Evolutionary conservation across 257 asterid species (phyloP).

Genomic region (Capsicum rhomboideum): DNA sequence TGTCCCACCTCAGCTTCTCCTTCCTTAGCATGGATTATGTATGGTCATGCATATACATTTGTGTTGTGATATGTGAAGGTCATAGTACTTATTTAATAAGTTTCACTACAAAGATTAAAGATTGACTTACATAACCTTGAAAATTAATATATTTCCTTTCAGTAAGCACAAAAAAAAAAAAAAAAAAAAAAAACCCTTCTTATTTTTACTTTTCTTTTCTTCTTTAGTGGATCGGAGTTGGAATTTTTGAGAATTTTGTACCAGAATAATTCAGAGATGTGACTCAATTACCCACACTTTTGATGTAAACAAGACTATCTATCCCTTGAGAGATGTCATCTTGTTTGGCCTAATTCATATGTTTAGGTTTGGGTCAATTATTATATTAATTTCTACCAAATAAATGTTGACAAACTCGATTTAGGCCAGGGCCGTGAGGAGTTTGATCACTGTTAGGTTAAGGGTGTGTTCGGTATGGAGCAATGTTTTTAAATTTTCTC

Average conservation of each 20-base stretch:
- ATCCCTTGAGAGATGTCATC: background rate
- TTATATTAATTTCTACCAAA: background rate
- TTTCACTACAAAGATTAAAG: background rate
- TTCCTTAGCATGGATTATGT: background rate
- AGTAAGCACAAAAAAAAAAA: background rate
- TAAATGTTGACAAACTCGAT: background rate
- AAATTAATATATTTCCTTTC: background rate
- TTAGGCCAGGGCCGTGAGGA: background rate
- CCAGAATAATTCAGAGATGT: background rate
- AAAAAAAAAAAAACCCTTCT: too few relatives aligned
- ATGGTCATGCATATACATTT: background rate
- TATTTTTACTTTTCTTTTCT: background rate
- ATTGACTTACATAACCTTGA: background rate
- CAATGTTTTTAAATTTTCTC: background rate
- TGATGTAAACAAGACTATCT: background rate
- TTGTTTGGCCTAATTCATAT: background rate
- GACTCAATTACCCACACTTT: background rate
- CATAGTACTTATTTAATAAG: background rate
- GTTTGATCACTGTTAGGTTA: background rate
- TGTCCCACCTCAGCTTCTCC: too few relatives aligned
- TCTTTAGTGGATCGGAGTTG: background rate
- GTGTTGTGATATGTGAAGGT: too few relatives aligned
- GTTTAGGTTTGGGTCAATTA: background rate
- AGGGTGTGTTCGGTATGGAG: background rate
- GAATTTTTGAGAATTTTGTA: background rate